phyloP scores from a whole-genome alignment of 805 yeast species.

The Candida pseudofarinosa region DNA sequence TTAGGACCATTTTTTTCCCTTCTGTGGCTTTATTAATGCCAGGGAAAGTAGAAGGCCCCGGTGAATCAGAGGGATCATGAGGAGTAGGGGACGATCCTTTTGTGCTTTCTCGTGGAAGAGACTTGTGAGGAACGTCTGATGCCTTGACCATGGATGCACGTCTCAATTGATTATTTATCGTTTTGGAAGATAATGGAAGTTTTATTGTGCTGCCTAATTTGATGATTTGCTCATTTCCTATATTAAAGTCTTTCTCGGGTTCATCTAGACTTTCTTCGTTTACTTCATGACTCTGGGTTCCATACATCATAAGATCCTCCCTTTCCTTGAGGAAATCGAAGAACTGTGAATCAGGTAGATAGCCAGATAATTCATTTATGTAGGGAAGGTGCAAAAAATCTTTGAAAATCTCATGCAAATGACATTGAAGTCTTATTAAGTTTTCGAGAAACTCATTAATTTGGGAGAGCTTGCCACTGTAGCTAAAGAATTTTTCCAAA shows the following conservation, averaged over 20 bases:
- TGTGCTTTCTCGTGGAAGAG: not conserved
- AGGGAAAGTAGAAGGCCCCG: not conserved
- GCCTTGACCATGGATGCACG: constrained; percentile 9
- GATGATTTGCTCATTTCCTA: constrained; percentile 20
- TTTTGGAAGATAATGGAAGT: constrained; percentile 26
- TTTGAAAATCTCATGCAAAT: constrained; percentile 16
- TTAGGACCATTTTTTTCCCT: constrained; percentile 26
- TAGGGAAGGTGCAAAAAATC: constrained; percentile 19
- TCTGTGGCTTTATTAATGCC: not conserved
- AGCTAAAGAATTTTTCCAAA: constrained; percentile 22
- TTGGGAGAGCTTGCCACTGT: constrained; percentile 22
- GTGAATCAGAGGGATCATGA: not conserved
- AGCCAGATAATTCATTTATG: constrained; percentile 16
- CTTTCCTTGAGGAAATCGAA: constrained; percentile 29
- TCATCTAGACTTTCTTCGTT: constrained; percentile 2
- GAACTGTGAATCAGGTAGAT: constrained; percentile 21
- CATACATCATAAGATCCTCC: constrained; percentile 20
- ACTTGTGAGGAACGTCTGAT: not conserved
- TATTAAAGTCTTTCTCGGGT: constrained; percentile 6
- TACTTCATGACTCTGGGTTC: not conserved
- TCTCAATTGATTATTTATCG: constrained; percentile 23
- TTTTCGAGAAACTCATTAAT: constrained; percentile 27
- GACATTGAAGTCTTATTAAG: constrained; percentile 20
- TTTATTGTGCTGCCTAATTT: constrained; percentile 27
- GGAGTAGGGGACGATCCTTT: constrained; percentile 4